Conservation (phyloP, 257 asterid genomes). For the Cordia subcordata region DNA sequence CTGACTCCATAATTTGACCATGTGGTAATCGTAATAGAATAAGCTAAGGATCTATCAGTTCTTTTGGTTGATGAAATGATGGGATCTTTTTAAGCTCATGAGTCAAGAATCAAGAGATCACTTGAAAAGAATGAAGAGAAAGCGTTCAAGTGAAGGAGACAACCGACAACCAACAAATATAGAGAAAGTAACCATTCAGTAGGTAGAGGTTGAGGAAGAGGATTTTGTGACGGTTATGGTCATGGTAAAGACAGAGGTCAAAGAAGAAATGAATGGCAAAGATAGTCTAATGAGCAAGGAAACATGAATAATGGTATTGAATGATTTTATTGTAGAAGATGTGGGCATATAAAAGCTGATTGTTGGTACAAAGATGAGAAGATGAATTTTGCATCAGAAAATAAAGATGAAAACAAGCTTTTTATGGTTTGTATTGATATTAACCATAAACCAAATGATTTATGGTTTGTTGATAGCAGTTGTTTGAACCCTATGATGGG, state of each 20-base stretch:
- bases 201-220: not conserved
- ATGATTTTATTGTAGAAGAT: conserved; percentile 4
- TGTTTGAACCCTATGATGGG: conserved; percentile 6
- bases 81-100: conserved; percentile 7
- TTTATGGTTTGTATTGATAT: not conserved
- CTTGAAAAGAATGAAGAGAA: not conserved
- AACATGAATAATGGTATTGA: not conserved
- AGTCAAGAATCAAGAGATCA: not conserved
- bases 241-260: not conserved
- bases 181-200: not conserved
- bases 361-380: conserved; percentile 1
- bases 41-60: conserved; percentile 7
- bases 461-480: conserved; percentile 8
- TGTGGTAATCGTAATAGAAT: conserved; percentile 7
- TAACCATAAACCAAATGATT: not conserved
- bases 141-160: not conserved
- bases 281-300: not conserved
- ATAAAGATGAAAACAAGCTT: conserved; percentile 11
- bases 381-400: conserved; percentile 1
- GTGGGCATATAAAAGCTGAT: conserved; percentile 6
- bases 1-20: not conserved
- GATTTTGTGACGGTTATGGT: not conserved
- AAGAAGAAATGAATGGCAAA: conserved; percentile 1
- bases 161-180: not conserved
- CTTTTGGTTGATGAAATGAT: conserved; percentile 2